Conservation (phyloP, 129 eudicot species). For the Escallonia herrerae region DNA sequence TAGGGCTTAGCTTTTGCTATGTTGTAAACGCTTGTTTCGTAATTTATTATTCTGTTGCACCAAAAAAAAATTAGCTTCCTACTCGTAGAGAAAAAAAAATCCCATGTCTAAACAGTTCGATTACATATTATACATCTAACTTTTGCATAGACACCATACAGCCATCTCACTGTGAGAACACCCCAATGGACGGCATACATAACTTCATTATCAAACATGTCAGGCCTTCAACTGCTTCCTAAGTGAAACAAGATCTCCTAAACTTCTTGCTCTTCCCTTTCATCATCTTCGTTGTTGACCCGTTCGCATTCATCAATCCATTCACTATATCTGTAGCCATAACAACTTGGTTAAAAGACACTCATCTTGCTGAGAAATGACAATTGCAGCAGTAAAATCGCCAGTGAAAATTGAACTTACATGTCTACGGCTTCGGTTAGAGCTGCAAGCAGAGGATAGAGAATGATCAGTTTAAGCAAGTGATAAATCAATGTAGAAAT, state of each 20-base stretch:
- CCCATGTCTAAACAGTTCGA: background rate
- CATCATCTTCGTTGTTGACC: conserved; percentile 60
- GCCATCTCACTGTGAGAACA: background rate
- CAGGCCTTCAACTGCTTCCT: no score
- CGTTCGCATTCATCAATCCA: conserved; percentile 73
- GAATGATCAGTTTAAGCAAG: background rate
- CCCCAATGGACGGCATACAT: background rate
- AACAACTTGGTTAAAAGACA: background rate
- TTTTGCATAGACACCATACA: background rate
- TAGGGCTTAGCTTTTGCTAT: no score
- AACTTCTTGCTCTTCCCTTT: conserved; percentile 3
- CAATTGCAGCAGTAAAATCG: background rate
- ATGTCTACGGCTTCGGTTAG: conserved; percentile 58
- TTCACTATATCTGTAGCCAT: conserved; percentile 42
- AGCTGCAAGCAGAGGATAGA: conserved; percentile 32
- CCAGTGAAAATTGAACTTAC: conserved; percentile 17
- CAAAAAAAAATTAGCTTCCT: no score
- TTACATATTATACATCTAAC: background rate
- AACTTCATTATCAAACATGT: background rate
- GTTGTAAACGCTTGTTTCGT: no score
- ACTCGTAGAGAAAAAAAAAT: no score
- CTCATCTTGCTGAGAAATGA: background rate
- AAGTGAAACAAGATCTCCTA: background rate
- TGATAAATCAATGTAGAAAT: background rate
- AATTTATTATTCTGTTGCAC: no score